Evolutionary conservation across 2,329 filamentous ascomycete genomes (phyloP).

Genomic region (Ascomycota sp.): DNA sequence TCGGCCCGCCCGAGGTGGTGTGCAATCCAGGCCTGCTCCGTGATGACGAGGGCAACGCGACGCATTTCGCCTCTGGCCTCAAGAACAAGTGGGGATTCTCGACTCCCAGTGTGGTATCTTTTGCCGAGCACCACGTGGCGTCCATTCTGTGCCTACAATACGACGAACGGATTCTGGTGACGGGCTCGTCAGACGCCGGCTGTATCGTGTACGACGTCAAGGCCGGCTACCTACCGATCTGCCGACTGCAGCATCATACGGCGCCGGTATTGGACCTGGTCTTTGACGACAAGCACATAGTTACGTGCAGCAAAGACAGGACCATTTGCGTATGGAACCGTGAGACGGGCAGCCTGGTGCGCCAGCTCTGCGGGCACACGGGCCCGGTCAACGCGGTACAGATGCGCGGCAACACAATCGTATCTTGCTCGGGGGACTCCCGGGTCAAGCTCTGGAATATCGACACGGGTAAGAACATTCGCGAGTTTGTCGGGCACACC

Average conservation of each 20-base stretch:
- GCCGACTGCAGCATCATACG: conserved; percentile 56
- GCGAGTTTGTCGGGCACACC: conserved; percentile 77
- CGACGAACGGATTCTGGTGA: conserved; percentile 80
- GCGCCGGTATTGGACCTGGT: conserved; percentile 87
- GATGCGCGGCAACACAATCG: conserved; percentile 77
- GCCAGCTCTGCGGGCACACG: conserved; percentile 64
- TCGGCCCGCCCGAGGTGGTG: conserved; percentile 55
- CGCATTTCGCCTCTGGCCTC: conserved; percentile 33
- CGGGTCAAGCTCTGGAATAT: conserved; percentile 92
- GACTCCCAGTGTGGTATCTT: conserved; percentile 33
- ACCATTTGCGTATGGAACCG: conserved; percentile 92
- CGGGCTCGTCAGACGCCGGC: conserved; percentile 77
- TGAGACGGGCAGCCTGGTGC: conserved; percentile 51
- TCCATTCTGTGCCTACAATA: conserved; percentile 93
- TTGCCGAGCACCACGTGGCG: conserved; percentile 57
- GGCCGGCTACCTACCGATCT: conserved; percentile 58
- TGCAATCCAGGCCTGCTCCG: conserved; percentile 28
- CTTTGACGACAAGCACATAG: conserved; percentile 79
- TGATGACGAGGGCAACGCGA: conserved; percentile 27
- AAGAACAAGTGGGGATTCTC: conserved; percentile 27
- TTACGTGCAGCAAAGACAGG: conserved; percentile 91
- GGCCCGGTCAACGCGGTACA: conserved; percentile 95
- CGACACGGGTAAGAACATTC: conserved; percentile 67
- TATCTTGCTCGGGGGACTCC: conserved; percentile 86
- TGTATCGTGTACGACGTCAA: conserved; percentile 83